Base-by-base conservation (phyloP, 495 filamentous ascomycete genomes). In the Penicilliopsis zonata region DNA sequence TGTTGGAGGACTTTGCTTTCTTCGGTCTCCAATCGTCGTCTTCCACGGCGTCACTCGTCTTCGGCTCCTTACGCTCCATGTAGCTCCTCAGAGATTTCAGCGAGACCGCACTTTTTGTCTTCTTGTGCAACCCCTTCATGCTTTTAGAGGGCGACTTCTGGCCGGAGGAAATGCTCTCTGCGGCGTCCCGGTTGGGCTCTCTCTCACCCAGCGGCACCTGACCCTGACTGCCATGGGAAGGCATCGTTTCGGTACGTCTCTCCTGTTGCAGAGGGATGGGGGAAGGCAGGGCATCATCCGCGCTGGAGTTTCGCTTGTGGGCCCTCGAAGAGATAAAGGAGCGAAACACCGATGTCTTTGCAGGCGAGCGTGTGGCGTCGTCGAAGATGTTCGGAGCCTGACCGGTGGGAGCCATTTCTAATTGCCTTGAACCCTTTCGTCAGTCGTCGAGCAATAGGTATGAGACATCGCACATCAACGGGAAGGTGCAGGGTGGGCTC, bases 1-100 rank as follows among this genome's bases (percentile, higher is more conserved):
- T 87, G 28, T 81, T 86, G 3, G 81, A 67, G 0, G 86, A 92
- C 45, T 92, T 93, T 12, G 74, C 70, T 64, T 88, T 92, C 54
- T 86, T 87, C 5, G 79, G 76, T 35, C 74, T 80, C 23, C 51
- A 53, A 2, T 59, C 49, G 3, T 52, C 43, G n/a, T 52, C 51
- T 13, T 50, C 43, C 10, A 27, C 13, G 5, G 37, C 43, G 25
- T 70, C 67, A 28, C 52, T 55, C 30, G 61, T 60, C 43, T 70
- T 57, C 41, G 50, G 55, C 50, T 70, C 55, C 37, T 53, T 58
- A 48, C 74, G 68, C 35, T 70, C 56, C 53, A 62, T 64, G 28
- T 79, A 74, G 40, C 53, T 61, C 25, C 61, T 57, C 9, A 76
- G 46, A 0, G 76, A 67, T 40, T 73, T 80, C 26, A 85, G 52